A percentile compares a stretch with the other conserved stretches of the same genome.
phyloP scores from a whole-genome alignment of 2,329 filamentous ascomycete genomes.

The Fusarium sp. region DNA sequence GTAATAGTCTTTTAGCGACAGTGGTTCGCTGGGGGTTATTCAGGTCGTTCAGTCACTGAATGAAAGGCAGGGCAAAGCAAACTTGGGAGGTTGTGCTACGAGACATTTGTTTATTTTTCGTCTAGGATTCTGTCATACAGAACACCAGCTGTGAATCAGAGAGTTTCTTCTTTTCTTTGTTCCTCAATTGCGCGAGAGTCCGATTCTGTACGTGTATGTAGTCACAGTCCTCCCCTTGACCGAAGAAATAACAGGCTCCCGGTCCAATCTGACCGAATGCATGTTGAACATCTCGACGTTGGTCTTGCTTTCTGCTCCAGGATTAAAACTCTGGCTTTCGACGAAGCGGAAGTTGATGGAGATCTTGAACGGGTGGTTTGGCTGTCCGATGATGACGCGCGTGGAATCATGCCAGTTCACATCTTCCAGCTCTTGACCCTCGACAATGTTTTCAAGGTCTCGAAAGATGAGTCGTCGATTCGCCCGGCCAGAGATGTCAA shows the following conservation, averaged over 20 bases:
- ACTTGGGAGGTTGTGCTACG: slow-evolving; percentile 23
- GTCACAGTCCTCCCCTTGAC: slow-evolving; percentile 2
- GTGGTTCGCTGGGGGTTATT: slow-evolving; percentile 8
- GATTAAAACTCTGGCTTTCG: background rate
- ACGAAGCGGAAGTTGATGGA: slow-evolving; percentile 37
- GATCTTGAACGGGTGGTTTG: slow-evolving; percentile 10
- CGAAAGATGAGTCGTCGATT: background rate
- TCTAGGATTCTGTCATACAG: slow-evolving; percentile 14
- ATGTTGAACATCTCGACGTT: slow-evolving; percentile 31
- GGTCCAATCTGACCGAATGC: background rate
- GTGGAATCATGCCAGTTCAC: slow-evolving; percentile 27
- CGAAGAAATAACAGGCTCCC: background rate
- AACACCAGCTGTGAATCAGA: background rate
- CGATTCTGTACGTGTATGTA: slow-evolving; percentile 23
- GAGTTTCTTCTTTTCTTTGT: background rate
- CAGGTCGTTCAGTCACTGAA: slow-evolving; percentile 14
- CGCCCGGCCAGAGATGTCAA: background rate
- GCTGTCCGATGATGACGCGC: slow-evolving; percentile 32
- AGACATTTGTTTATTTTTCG: slow-evolving; percentile 18
- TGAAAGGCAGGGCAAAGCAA: slow-evolving; percentile 7
- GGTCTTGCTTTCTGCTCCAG: background rate
- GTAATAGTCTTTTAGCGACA: background rate
- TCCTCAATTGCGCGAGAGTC: slow-evolving; percentile 9
- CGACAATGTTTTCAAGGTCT: background rate
- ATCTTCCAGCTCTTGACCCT: background rate